phyloP scores from a whole-genome alignment of 352 stramenopile genomes.

The Globisporangium echinulatum region DNA sequence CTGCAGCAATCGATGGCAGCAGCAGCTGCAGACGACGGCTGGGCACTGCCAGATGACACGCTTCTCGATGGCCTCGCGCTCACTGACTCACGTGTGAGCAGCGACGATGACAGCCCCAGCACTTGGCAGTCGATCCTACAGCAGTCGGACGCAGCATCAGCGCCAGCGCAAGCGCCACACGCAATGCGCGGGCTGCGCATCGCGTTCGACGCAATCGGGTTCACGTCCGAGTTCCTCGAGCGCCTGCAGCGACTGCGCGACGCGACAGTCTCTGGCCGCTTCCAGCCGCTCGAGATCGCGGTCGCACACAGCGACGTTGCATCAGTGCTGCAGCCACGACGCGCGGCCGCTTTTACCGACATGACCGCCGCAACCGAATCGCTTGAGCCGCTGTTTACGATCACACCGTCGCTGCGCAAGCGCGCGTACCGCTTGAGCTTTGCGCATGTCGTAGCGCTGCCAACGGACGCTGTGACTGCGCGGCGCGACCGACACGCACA shows the following conservation, averaged over 20 bases:
- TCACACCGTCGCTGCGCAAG: constrained; percentile 46
- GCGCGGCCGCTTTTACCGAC: too few species aligned
- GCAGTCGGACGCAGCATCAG: background rate
- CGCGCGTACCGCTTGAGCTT: constrained; percentile 32
- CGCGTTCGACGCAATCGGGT: constrained; percentile 36
- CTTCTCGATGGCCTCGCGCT: background rate
- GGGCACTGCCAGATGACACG: background rate
- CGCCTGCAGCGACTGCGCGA: constrained; percentile 41
- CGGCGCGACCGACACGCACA: constrained; percentile 2
- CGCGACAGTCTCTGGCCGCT: constrained; percentile 38
- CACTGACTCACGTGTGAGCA: background rate
- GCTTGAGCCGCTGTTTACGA: constrained; percentile 21
- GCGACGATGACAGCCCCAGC: constrained; percentile 2
- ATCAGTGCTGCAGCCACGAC: constrained; percentile 5
- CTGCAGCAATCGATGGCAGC: constrained; percentile 40
- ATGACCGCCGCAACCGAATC: too few species aligned
- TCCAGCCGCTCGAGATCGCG: constrained; percentile 38
- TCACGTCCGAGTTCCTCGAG: constrained; percentile 28
- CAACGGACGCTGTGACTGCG: background rate
- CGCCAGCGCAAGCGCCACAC: background rate
- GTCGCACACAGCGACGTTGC: constrained; percentile 30
- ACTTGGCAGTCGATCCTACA: constrained; percentile 14
- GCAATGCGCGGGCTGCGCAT: constrained; percentile 23
- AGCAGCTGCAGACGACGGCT: constrained; percentile 16
- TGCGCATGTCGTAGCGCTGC: constrained; percentile 22